Evolutionary conservation across 768 basidiomycete species (phyloP), one percentile per base, ranked within the genome.

Genomic region (Flagelloscypha sp.): DNA sequence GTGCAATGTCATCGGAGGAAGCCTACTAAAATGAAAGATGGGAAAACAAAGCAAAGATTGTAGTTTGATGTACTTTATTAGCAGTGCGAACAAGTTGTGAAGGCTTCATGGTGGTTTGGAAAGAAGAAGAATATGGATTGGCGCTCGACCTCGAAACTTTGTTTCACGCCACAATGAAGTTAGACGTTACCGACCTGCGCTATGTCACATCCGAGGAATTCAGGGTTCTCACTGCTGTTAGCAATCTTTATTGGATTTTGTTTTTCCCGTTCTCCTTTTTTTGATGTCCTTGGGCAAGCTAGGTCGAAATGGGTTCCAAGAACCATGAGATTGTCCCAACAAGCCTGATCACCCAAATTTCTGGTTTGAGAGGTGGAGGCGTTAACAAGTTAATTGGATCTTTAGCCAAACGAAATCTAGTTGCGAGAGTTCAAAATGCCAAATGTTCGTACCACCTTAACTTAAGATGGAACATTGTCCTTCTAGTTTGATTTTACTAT

Each of bases 271-370:
- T 13, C 17, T 16, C 25, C 25, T 16, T 23, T 35, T 38, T 17
- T 36, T 27, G 9, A 10, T 22, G 21, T 30, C 17, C 34, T 31
- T 3, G 27, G 2, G 43, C 12, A 16, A 20, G 27, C 35, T 48
- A 97, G 93, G 87, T 87, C 23, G 95, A 99, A 64, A 89, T 94
- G 72, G 95, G 94, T 13, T 92, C 87, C 4, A 95, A 95, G 66
- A 98, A 98, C 55, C 95, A 99, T 51, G 86, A 98, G 58, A 73
- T 95, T 24, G 93, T 99, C 10, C 95, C 95, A 3, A 79, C 84
- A 6, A 59, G 74, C 0, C 74, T 98, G 46, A 87, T 98, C 43
- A 80, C 84, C 4, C 89, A 94, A 57, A 84, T 98, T 27, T 92
- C 92, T 3, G 86, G 88, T n/a, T 65, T 97, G 28, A 70, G 90